A percentile compares a stretch with the other conserved stretches of the same genome.
phyloP scores from a whole-genome alignment of 768 basidiomycete species.

The Hydnomerulius pinastri region DNA sequence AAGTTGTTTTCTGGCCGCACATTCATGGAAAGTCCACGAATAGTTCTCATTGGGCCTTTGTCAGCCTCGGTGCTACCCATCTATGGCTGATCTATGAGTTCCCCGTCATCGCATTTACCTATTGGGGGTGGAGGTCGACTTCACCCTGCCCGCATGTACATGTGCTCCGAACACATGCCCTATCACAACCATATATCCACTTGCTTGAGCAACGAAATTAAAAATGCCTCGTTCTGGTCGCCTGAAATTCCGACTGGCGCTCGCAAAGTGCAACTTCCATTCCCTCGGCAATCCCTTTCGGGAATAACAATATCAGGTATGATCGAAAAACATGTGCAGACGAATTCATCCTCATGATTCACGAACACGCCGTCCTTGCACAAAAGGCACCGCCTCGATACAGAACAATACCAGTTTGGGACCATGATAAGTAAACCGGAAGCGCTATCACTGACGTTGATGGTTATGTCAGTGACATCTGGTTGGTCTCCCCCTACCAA shows the following conservation, averaged over 20 bases:
- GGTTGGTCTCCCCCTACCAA: conserved; percentile 3
- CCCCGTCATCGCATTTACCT: conserved; percentile 22
- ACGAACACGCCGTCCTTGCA: conserved; percentile 12
- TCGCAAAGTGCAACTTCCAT: conserved; percentile 21
- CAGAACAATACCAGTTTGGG: conserved; percentile 11
- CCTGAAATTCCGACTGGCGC: conserved; percentile 13
- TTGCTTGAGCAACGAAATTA: conserved; percentile 15
- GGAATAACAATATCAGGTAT: conserved; percentile 21
- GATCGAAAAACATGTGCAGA: conserved; percentile 19
- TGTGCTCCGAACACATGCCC: conserved; percentile 21
- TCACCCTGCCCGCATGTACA: conserved; percentile 14
- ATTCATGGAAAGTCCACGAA: not conserved
- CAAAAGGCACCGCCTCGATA: conserved; percentile 7
- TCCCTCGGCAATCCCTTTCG: conserved; percentile 19
- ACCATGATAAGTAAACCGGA: conserved; percentile 14
- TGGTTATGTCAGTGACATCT: conserved; percentile 10
- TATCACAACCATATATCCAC: conserved; percentile 13
- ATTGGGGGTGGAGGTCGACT: conserved; percentile 9
- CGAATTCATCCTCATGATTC: conserved; percentile 14
- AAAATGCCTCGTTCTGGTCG: conserved; percentile 28
- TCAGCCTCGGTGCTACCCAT: not conserved
- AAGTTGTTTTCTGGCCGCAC: not conserved
- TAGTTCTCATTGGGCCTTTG: conserved; percentile 2
- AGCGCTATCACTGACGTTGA: conserved; percentile 8
- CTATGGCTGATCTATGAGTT: conserved; percentile 9